phyloP scores from a whole-genome alignment of 225 moss, liverwort and hornwort species.

The Rhytidiadelphus loreus region DNA sequence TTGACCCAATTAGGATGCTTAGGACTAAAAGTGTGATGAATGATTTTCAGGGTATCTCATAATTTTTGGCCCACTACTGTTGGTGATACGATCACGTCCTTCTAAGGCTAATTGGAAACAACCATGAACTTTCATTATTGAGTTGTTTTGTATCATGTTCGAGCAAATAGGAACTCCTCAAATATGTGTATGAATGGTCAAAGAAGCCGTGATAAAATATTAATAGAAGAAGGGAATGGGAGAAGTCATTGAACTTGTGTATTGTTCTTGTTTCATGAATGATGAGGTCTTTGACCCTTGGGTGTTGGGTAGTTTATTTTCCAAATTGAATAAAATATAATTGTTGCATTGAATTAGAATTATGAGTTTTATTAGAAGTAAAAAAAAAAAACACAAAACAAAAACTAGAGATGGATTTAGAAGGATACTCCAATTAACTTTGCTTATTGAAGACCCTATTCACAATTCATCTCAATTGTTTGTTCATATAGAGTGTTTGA shows the following conservation, averaged over 20 bases:
- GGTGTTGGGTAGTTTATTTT: background rate
- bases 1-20: background rate
- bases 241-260: background rate
- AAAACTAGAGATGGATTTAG: background rate
- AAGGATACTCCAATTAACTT: background rate
- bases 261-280: background rate
- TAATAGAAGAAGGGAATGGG: background rate
- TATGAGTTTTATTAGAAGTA: background rate
- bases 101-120: background rate
- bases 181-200: background rate
- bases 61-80: background rate
- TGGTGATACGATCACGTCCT: fast-evolving
- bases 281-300: fast-evolving
- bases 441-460: background rate
- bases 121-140: background rate
- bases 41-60: background rate
- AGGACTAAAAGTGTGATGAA: background rate
- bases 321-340: background rate
- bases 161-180: background rate
- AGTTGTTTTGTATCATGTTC: background rate
- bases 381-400: background rate
- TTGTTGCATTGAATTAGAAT: background rate
- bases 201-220: background rate
- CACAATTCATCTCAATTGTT: background rate
- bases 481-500: background rate